Base-by-base conservation (phyloP, 2,329 filamentous ascomycete genomes). In the Aspergillus ochraceoroseus region DNA sequence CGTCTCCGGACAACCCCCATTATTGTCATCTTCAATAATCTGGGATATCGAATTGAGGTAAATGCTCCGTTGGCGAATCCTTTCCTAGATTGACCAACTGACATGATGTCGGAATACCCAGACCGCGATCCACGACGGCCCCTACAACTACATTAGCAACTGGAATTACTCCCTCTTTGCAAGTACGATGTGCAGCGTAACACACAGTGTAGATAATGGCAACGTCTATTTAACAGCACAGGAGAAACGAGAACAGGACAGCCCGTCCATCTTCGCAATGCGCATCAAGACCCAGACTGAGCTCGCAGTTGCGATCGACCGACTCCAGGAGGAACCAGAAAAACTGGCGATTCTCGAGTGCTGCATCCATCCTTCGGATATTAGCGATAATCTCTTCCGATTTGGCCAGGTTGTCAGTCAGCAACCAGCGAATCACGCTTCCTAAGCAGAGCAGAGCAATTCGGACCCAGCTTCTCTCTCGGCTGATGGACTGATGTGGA, bases 1-100 rank as follows among this genome's bases (percentile, higher is more conserved):
- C 31, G 31, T 12, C 31, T 32, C 17, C 15, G 31, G 11, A n/a
- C 12, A 11, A 32, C 20, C 19, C 31, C 31, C 5, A 32, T 32
- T 12, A 32, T 32, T 11, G 9, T 32, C 3, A 22, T 32, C 9
- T 19, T 32, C 17, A 32, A 32, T 8, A 32, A 32, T 12, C 31
- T 32, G 9, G 31, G 31, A 3, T 32, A 32, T 32, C 31, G 22
- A 11, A 32, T 32, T 22, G 31, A 32, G 31, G 43, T 46, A 39
- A 34, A 26, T 8, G 3, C 3, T 11, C 14, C 30, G 8, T 17
- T 18, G 14, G 2, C 27, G n/a, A 29, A 13, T 14, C 7, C 7
- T 29, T 3, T 29, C n/a, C n/a, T n/a, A n/a, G n/a, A n/a, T n/a
- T n/a, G n/a, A n/a, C n/a, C n/a, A n/a, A n/a, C n/a, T n/a, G n/a